A percentile compares a stretch with the other conserved stretches of the same genome.
These are phyloP conservation scores for Acacia pycnantha DNA, from an alignment of 331 rosid genomes.

Conservation along the genomic window DNA sequence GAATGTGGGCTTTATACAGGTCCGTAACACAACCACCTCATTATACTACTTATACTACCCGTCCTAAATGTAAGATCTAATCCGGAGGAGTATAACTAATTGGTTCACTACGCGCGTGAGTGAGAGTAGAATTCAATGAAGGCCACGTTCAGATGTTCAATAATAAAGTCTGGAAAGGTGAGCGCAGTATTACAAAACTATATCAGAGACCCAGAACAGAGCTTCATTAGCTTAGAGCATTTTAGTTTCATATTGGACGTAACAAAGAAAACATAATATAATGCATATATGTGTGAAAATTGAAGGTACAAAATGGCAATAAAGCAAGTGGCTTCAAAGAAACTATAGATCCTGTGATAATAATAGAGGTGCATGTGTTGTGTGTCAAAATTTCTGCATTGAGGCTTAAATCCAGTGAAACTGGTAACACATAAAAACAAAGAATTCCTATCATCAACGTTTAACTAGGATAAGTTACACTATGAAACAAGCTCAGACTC, in stretches of 20 bases:
- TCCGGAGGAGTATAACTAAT: neutral
- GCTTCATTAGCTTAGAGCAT: neutral
- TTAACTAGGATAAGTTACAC: neutral
- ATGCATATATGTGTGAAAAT: neutral
- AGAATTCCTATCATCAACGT: conserved; percentile 13
- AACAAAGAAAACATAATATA: neutral
- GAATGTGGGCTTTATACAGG: too few species aligned
- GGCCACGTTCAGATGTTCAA: neutral
- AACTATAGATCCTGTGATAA: neutral
- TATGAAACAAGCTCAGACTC: conserved; percentile 2
- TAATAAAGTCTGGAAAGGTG: neutral
- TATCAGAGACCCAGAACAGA: neutral
- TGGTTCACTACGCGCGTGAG: too few species aligned
- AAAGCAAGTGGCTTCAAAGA: neutral
- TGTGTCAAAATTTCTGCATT: neutral
- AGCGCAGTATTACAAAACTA: neutral
- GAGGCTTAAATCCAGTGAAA: conserved; percentile 10
- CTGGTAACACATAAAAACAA: neutral
- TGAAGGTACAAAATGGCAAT: neutral
- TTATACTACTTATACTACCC: neutral
- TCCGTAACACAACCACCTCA: neutral
- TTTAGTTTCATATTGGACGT: neutral
- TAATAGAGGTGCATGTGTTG: neutral
- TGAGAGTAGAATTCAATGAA: neutral
- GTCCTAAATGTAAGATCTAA: too few species aligned